These are phyloP conservation scores for Yamadazyma sp. DNA, from an alignment of 805 yeast species.

Conservation along the genomic window DNA sequence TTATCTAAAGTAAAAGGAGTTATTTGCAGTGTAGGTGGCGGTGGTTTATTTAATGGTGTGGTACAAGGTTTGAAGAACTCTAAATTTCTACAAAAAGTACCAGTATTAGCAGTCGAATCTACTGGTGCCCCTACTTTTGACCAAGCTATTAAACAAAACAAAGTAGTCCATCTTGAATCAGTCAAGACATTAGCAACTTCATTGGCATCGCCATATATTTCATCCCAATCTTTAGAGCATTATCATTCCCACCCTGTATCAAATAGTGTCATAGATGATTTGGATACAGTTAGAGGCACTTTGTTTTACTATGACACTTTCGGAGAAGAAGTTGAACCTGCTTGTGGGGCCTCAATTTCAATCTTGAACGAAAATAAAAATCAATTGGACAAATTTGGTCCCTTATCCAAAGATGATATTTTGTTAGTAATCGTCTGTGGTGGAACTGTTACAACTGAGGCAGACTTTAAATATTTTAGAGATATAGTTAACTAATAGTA, in stretches of 20 bases:
- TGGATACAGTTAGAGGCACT: constrained; percentile 21
- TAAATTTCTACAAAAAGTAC: constrained; percentile 12
- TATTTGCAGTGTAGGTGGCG: constrained; percentile 34
- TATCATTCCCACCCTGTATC: constrained; percentile 13
- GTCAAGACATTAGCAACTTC: constrained; percentile 25
- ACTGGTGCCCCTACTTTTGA: constrained; percentile 21
- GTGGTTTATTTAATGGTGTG: constrained; percentile 30
- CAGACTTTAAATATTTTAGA: constrained; percentile 8
- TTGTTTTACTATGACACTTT: constrained; percentile 21
- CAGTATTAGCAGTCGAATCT: constrained; percentile 28
- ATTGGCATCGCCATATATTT: constrained; percentile 27
- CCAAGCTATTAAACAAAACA: constrained; percentile 18
- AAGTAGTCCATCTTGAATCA: constrained; percentile 16
- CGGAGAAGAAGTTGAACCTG: constrained; percentile 26
- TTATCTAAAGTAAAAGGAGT: constrained; percentile 22
- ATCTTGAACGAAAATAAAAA: constrained; percentile 13
- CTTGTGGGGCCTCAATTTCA: constrained; percentile 30
- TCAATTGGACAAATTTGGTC: constrained; percentile 10
- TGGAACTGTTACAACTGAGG: constrained; percentile 17
- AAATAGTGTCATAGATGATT: constrained; percentile 23
- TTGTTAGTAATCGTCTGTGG: constrained; percentile 29
- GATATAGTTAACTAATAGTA: too few relatives aligned
- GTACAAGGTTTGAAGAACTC: constrained; percentile 22
- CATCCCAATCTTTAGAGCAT: constrained; percentile 17
- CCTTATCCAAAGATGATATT: constrained; percentile 19